Percentiles rank a stretch among this genome's conserved stretches.
Conservation (phyloP, 805 yeast genomes). For the Yarrowia bubula region DNA sequence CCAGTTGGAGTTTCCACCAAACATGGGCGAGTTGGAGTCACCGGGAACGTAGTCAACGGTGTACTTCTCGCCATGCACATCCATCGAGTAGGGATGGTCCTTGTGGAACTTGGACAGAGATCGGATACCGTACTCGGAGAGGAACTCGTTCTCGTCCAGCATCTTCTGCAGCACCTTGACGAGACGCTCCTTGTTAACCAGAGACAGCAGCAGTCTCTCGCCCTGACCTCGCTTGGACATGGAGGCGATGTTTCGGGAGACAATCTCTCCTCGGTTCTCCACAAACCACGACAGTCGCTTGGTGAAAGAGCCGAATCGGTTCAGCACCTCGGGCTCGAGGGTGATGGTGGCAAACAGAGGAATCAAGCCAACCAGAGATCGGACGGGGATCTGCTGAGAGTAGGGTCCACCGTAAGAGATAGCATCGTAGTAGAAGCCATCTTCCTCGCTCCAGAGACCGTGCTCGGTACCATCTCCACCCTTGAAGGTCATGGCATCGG, state of each 20-base stretch:
- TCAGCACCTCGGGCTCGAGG: slow-evolving; percentile 76
- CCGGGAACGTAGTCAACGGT: slow-evolving; percentile 77
- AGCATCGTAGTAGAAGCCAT: slow-evolving; percentile 86
- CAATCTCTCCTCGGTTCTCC: slow-evolving; percentile 62
- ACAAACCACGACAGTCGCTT: slow-evolving; percentile 83
- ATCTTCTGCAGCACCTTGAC: slow-evolving; percentile 70
- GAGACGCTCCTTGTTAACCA: slow-evolving; percentile 78
- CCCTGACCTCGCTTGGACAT: slow-evolving; percentile 78
- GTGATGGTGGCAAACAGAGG: slow-evolving; percentile 89
- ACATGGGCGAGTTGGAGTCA: slow-evolving; percentile 87
- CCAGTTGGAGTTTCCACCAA: slow-evolving; percentile 97
- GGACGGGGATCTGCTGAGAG: slow-evolving; percentile 69
- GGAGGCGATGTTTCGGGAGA: slow-evolving; percentile 81
- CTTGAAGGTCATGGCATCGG: slow-evolving; percentile 86
- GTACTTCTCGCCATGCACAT: slow-evolving; percentile 72
- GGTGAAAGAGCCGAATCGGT: slow-evolving; percentile 76
- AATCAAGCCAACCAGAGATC: slow-evolving; percentile 87
- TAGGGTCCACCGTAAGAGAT: slow-evolving; percentile 74
- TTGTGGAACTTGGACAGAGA: slow-evolving; percentile 85
- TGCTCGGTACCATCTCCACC: slow-evolving; percentile 50
- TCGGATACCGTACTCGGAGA: slow-evolving; percentile 81
- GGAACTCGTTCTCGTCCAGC: slow-evolving; percentile 83
- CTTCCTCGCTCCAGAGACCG: slow-evolving; percentile 86
- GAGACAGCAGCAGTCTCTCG: slow-evolving; percentile 71
- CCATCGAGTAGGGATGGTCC: slow-evolving; percentile 78